phyloP scores from a whole-genome alignment of 169 alveolate genomes.

The Plasmodium blacklocki region DNA sequence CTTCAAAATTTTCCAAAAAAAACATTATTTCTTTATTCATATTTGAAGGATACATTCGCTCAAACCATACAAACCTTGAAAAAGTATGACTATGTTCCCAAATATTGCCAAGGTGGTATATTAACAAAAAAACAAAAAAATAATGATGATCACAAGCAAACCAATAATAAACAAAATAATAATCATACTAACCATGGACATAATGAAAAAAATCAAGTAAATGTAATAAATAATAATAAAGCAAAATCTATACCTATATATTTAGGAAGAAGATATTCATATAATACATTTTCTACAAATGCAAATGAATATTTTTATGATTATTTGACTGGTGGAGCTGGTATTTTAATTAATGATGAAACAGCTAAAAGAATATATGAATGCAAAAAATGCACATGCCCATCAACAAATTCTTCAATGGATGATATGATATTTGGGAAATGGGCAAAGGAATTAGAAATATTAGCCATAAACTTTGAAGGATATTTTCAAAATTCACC shows the following conservation, averaged over 20 bases:
- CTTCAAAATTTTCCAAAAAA: conserved; percentile 21
- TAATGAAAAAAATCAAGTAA: background rate
- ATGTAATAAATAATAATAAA: background rate
- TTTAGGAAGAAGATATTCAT: conserved; percentile 33
- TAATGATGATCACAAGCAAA: no score
- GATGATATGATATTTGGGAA: conserved; percentile 39
- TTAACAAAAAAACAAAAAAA: background rate
- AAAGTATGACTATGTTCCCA: conserved; percentile 37
- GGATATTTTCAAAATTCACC: conserved; percentile 69
- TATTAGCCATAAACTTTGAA: conserved; percentile 66
- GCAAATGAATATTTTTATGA: background rate
- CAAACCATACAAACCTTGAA: conserved; percentile 19
- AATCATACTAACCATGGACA: background rate
- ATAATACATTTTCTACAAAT: conserved; percentile 8
- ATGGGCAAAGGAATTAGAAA: conserved; percentile 41
- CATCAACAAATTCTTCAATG: background rate
- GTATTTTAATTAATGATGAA: conserved; percentile 61
- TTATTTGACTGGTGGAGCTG: conserved; percentile 59
- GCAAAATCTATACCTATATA: conserved; percentile 25
- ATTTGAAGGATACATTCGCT: conserved; percentile 9
- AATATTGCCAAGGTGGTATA: conserved; percentile 16
- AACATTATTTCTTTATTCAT: conserved; percentile 11
- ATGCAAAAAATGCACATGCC: conserved; percentile 29
- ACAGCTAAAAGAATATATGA: conserved; percentile 28
- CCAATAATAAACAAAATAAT: no score